phyloP scores from a whole-genome alignment of 2,329 filamentous ascomycete genomes.

The Ophiostoma ips region DNA sequence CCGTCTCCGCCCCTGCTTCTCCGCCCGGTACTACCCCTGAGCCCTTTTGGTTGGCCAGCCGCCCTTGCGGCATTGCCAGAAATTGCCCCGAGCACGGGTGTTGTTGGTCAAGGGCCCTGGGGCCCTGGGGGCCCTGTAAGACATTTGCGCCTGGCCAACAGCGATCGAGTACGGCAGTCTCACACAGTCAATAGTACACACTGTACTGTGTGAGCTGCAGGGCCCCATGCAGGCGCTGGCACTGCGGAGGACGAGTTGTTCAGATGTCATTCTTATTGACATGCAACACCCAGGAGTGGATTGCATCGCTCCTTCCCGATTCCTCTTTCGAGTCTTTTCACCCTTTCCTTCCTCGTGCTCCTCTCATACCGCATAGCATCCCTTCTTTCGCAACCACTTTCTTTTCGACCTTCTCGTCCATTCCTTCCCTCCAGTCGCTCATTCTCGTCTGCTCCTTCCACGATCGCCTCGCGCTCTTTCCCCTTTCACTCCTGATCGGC shows the following conservation, averaged over 20 bases:
- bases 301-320: constrained; percentile 2
- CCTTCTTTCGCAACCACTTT: neutral
- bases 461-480: neutral
- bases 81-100: no score
- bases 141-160: constrained; percentile 8
- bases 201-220: neutral
- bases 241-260: no score
- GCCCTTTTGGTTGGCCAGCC: constrained; percentile 12
- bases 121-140: neutral
- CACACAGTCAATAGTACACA: neutral
- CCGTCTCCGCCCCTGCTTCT: neutral
- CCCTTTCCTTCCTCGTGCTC: neutral
- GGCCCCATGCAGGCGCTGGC: no score
- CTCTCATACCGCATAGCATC: neutral
- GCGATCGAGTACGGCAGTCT: neutral
- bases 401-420: neutral
- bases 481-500: neutral
- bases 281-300: no score
- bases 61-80: constrained; percentile 8
- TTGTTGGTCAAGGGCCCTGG: no score
- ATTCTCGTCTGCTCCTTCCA: neutral
- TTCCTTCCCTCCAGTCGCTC: neutral
- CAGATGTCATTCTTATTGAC: no score
- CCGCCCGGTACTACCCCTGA: neutral
- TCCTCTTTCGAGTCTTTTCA: neutral